Base-by-base conservation (phyloP, 441 rosid species). In the Populus hybrid region DNA sequence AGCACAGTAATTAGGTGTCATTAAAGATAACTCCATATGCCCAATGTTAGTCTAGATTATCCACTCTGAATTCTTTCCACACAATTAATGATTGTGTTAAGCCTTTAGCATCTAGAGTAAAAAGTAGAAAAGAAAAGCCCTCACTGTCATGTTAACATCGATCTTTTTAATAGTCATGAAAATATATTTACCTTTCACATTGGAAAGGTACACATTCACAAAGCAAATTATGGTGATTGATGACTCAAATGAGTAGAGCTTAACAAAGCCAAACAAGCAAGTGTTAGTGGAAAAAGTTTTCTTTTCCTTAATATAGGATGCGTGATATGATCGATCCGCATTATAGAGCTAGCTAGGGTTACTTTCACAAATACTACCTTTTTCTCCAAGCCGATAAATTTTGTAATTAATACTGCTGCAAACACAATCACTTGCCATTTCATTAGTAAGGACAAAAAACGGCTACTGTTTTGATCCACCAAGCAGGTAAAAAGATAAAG, bases 201-300 rank as follows among this genome's bases (percentile, higher is more conserved):
- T 3, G 33, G 84, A 82, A 71, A 80, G 79, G 33, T 64, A 78
- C 74, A 20, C 24, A 72, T 69, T 63, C 81, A 77, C 77, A 42
- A 74, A 35, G 38, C 18, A 2, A 35, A 33, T 35, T 38, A 56
- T 45, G 73, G 69, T 63, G 83, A 40, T 23, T 33, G 50, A 31
- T 64, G 75, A 74, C 64, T 80, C 53, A 59, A 73, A 76, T 31
- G 59, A 77, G 74, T 28, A 65, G 53, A 68, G 77, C 67, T 75
- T 56, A 80, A 76, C 59, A 76, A 33, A 68, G 79, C 77, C 69
- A 78, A 76, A 72, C 76, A 82, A 78, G 71, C 74, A 26, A 64
- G 81, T 35, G 29, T 40, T 68, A 65, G 71, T 69, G 77, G 66
- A 50, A 61, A 61, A 26, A 18, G 61, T 56, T 50, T 67, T 77